A percentile compares a stretch with the other conserved stretches of the same genome.
Evolutionary conservation across 140 eudicot genomes (phyloP).

Genomic region (Cichorium intybus): DNA sequence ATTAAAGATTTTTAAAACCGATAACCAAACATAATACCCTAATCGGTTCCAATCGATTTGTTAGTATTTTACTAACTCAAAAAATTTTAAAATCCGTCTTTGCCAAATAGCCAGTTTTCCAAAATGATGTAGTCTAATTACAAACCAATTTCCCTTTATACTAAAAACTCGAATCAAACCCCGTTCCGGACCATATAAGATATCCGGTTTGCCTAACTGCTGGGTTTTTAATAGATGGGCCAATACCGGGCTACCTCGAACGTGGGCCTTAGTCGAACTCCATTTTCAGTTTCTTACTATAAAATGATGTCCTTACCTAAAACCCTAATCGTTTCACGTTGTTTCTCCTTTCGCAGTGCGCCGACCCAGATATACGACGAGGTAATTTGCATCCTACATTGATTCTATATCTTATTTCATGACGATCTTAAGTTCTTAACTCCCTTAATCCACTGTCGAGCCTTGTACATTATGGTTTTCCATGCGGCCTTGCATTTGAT

Average conservation of each 20-base stretch:
- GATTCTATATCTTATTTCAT: not conserved
- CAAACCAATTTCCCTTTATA: too few relatives aligned
- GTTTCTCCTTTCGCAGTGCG: not conserved
- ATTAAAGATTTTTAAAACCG: too few relatives aligned
- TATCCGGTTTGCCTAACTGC: not conserved
- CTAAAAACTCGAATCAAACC: too few relatives aligned
- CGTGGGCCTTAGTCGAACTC: not conserved
- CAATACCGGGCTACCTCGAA: not conserved
- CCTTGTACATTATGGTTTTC: not conserved
- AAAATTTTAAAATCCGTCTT: too few relatives aligned
- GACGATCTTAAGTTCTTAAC: not conserved
- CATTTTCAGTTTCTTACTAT: not conserved
- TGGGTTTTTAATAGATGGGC: too few relatives aligned
- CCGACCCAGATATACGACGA: constrained; percentile 13
- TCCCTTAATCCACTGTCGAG: not conserved
- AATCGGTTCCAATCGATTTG: too few relatives aligned
- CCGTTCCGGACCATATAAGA: not conserved
- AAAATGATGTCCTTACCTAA: constrained; percentile 10
- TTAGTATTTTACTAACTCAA: too few relatives aligned
- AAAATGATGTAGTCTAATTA: too few relatives aligned
- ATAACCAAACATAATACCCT: too few relatives aligned
- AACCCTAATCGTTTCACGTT: constrained; percentile 23
- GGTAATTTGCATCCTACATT: not conserved
- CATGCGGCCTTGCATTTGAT: not conserved
- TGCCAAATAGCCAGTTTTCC: too few relatives aligned